Percentiles rank a stretch among this genome's conserved stretches.
These are phyloP conservation scores for Lichtheimia corymbifera DNA, from an alignment of 371 early-diverging fungal species.

Conservation along the genomic window DNA sequence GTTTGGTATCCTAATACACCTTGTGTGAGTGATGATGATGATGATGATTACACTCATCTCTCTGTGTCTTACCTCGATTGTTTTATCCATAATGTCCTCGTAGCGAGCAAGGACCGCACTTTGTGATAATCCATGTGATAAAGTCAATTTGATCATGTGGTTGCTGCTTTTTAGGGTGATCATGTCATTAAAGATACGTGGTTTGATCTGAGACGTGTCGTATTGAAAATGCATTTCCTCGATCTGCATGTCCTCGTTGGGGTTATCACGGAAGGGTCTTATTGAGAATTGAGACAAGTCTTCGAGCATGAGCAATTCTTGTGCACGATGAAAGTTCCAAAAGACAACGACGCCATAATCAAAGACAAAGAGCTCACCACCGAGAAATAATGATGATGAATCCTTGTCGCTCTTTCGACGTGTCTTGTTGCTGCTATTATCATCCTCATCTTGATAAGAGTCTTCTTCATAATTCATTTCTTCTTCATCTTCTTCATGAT, in stretches of 20 bases:
- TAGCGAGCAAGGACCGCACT: conserved; percentile 71
- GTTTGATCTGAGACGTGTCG: conserved; percentile 57
- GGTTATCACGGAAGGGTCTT: conserved; percentile 45
- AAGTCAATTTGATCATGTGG: conserved; percentile 80
- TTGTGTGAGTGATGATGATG: background rate
- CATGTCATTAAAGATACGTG: conserved; percentile 72
- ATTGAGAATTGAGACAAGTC: conserved; percentile 62
- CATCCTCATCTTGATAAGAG: conserved; percentile 15
- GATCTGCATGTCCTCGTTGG: conserved; percentile 77
- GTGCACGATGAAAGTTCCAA: conserved; percentile 91
- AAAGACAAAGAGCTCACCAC: conserved; percentile 82
- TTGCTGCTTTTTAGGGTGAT: conserved; percentile 75
- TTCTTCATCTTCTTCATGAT: conserved; percentile 30
- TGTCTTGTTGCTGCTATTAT: background rate
- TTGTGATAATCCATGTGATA: conserved; percentile 69
- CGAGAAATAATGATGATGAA: conserved; percentile 43
- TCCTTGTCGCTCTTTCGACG: background rate
- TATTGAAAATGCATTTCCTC: conserved; percentile 94
- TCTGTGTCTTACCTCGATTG: conserved; percentile 60
- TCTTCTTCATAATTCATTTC: conserved; percentile 50
- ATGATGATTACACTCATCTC: no score
- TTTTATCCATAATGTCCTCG: conserved; percentile 69
- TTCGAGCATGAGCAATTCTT: conserved; percentile 79
- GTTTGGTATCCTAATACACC: conserved; percentile 41
- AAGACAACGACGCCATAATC: conserved; percentile 95